A percentile compares a stretch with the other conserved stretches of the same genome.
Evolutionary conservation across 1,139 yeast genomes (phyloP).

Genomic region (Diutina rugosa): DNA sequence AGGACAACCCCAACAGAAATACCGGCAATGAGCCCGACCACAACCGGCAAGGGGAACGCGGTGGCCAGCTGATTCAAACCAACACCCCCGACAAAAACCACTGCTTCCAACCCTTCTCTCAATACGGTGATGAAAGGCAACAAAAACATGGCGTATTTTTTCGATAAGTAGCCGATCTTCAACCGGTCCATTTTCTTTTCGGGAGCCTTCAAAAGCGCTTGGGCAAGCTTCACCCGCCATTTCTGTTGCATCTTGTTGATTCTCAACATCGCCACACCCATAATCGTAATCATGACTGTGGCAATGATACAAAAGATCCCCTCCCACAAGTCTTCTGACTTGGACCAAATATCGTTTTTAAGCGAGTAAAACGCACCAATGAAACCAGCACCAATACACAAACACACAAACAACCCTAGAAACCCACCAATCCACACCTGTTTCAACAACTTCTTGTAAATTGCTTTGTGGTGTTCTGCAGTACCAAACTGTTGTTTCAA

Average conservation of each 20-base stretch:
- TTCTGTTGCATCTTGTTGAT: conserved; percentile 84
- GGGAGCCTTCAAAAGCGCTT: conserved; percentile 37
- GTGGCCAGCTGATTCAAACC: conserved; percentile 70
- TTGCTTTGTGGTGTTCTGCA: conserved; percentile 57
- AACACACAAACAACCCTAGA: neutral
- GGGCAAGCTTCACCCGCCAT: conserved; percentile 84
- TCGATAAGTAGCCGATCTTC: conserved; percentile 22
- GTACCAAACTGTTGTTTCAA: conserved; percentile 65
- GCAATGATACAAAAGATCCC: conserved; percentile 81
- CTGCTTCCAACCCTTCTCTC: conserved; percentile 88
- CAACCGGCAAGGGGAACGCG: conserved; percentile 77
- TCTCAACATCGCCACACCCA: conserved; percentile 90
- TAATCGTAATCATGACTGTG: conserved; percentile 64
- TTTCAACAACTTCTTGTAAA: conserved; percentile 44
- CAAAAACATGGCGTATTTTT: conserved; percentile 65
- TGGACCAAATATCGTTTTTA: conserved; percentile 74
- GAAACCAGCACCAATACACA: conserved; percentile 1
- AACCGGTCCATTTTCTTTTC: neutral
- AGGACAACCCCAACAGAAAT: conserved; percentile 47
- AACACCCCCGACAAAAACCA: conserved; percentile 83
- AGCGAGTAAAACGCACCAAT: conserved; percentile 43
- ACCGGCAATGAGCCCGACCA: conserved; percentile 71
- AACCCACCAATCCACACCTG: conserved; percentile 4
- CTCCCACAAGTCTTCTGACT: conserved; percentile 88
- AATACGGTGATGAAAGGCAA: conserved; percentile 78